Base-by-base conservation (phyloP, 1,284 basidiomycete genomes). In the Sporisorium exsertum region DNA sequence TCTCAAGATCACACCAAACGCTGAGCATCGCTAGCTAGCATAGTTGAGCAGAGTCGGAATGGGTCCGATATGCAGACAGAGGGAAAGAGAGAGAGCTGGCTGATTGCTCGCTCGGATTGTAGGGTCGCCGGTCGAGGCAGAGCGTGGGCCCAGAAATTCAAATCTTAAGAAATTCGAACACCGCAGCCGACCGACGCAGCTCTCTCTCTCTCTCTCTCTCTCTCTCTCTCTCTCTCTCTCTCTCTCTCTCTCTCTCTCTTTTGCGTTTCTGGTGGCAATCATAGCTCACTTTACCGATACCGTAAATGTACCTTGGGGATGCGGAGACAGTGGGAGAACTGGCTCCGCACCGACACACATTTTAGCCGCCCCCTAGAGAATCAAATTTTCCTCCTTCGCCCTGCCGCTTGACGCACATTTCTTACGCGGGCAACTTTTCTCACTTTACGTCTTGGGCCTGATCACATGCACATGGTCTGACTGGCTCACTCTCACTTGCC, bases 131-230 rank as follows among this genome's bases (percentile, higher is more conserved):
- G 37, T 40, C 37, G 37, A 40, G 37, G 18, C 15, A 18, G 40
- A 43, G 40, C 3, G 37, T 18, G n/a, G 49, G 29, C 29, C 49
- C 49, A 50, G 29, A 50, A 32, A 49, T 47, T 27, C 26, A 47
- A 29, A 49, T 49, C 47, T 49, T 5, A 29, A 18, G 35, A 51
- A 26, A 53, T 64, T 65, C 3, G 42, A 65, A 55, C 57, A 55
- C 57, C 57, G 52, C 63, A 54, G 15, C 45, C 63, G 63, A 65
- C 43, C 42, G 33, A 43, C 33, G 50, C 49, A 50, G 5, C 50
- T 35, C 33, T 52, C 3, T 35, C 9, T 52, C 24, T 52, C n/a
- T 35, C n/a, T 33, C 1, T 20, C n/a, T 24, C 6, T 35, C 26
- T 33, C n/a, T n/a, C n/a, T n/a, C n/a, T n/a, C 29, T 32, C 8